A percentile compares a stretch with the other conserved stretches of the same genome.
These are phyloP conservation scores for Alternaria novae-zelandiae DNA, from an alignment of 2,329 filamentous ascomycete genomes.

Conservation along the genomic window DNA sequence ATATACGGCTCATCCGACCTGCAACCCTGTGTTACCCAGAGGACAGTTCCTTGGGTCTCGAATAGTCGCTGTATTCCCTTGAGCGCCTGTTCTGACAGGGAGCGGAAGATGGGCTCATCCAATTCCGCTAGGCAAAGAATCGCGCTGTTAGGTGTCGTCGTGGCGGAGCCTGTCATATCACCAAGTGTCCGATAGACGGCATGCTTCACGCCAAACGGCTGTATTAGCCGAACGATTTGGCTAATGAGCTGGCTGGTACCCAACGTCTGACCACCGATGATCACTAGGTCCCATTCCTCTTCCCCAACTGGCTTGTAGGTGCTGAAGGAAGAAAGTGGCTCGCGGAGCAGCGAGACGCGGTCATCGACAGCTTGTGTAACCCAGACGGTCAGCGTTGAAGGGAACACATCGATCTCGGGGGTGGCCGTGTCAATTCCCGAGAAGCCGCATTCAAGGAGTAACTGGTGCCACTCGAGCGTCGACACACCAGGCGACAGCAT, in stretches of 20 bases:
- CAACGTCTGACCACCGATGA: not conserved
- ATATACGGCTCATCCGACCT: not conserved
- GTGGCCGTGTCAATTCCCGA: not conserved
- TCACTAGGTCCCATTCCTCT: not conserved
- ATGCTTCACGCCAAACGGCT: not conserved
- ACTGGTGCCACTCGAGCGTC: slow-evolving; percentile 32
- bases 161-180: not conserved
- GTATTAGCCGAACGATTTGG: not conserved
- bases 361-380: slow-evolving; percentile 6
- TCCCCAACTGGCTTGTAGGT: not conserved
- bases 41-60: not conserved
- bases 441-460: not conserved
- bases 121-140: slow-evolving; percentile 9
- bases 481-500: not conserved
- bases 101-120: not conserved
- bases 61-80: not conserved
- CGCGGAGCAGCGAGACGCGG: slow-evolving; percentile 1
- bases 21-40: not conserved
- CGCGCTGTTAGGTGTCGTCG: not conserved
- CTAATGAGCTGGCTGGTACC: not conserved
- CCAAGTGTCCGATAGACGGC: slow-evolving; percentile 1
- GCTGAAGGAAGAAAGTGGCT: not conserved
- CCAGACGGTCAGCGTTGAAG: not conserved
- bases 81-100: not conserved
- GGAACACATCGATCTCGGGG: not conserved